phyloP scores from a whole-genome alignment of 495 filamentous ascomycete species.

The Xanthoparmelia taractica region DNA sequence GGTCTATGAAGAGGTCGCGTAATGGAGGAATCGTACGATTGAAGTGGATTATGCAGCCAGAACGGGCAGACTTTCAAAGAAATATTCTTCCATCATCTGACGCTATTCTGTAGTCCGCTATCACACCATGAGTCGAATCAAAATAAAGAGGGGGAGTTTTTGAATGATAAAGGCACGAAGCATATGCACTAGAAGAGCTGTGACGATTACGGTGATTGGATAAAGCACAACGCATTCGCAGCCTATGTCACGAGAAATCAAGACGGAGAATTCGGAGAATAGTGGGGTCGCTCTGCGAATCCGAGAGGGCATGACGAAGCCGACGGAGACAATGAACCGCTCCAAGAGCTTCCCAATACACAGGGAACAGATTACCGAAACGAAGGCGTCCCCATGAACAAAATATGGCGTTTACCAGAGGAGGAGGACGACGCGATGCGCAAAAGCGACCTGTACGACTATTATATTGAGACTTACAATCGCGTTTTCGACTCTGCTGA shows the following conservation, averaged over 20 bases:
- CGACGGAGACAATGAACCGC: slow-evolving; percentile 1
- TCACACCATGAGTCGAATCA: background rate
- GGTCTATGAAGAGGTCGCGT: slow-evolving; percentile 72
- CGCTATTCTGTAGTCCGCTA: slow-evolving; percentile 68
- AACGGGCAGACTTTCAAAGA: slow-evolving; percentile 91
- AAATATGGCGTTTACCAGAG: slow-evolving; percentile 18
- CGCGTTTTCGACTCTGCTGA: background rate
- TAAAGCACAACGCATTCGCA: slow-evolving; percentile 66
- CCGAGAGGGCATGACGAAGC: slow-evolving; percentile 21
- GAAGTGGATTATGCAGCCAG: slow-evolving; percentile 65
- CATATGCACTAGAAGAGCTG: slow-evolving; percentile 53
- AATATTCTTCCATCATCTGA: slow-evolving; percentile 86
- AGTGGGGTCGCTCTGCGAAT: slow-evolving; percentile 67
- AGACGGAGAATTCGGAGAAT: slow-evolving; percentile 71
- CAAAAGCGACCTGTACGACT: slow-evolving; percentile 2
- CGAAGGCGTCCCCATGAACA: slow-evolving; percentile 38
- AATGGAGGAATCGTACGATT: slow-evolving; percentile 80
- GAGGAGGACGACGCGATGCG: slow-evolving; percentile 14
- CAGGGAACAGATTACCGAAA: slow-evolving; percentile 64
- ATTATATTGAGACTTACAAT: slow-evolving; percentile 19
- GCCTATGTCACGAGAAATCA: slow-evolving; percentile 62
- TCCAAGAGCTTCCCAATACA: no score
- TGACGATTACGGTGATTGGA: slow-evolving; percentile 59
- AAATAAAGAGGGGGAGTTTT: slow-evolving; percentile 4
- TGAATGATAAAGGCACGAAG: slow-evolving; percentile 31